A percentile compares a stretch with the other conserved stretches of the same genome.
Conservation (phyloP, 2,329 filamentous ascomycete genomes). For the Colletotrichum sp. region DNA sequence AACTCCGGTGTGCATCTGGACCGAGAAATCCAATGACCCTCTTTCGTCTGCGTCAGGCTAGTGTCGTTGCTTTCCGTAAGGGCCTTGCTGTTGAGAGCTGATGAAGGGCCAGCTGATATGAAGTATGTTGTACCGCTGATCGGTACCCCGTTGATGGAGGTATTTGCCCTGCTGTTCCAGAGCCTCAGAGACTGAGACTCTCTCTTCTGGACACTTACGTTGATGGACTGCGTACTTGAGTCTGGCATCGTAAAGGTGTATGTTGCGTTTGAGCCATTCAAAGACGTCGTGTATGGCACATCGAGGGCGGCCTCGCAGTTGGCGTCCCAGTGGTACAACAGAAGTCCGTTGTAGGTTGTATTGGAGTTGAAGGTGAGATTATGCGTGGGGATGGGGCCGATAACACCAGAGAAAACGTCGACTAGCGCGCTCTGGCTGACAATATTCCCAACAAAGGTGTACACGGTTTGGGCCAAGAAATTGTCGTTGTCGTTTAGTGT, state of each 20-base stretch:
- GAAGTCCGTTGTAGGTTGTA: background rate
- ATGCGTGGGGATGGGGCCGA: background rate
- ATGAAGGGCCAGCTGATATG: background rate
- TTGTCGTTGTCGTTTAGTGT: background rate
- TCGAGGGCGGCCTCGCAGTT: background rate
- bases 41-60: background rate
- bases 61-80: background rate
- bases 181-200: background rate
- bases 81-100: background rate
- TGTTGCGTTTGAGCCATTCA: background rate
- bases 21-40: conserved; percentile 2
- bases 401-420: background rate
- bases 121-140: conserved; percentile 2
- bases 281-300: background rate
- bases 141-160: background rate
- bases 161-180: background rate
- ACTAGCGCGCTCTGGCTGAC: conserved; percentile 8
- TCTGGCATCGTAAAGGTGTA: background rate
- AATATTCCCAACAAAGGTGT: background rate
- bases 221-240: background rate
- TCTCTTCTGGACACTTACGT: background rate
- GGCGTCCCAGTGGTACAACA: background rate
- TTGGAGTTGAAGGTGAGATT: conserved; percentile 3
- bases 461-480: background rate
- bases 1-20: background rate